Evolutionary conservation across 345 rosid species (phyloP), one percentile per base, ranked within the genome.

Genomic region (Salix udensis): DNA sequence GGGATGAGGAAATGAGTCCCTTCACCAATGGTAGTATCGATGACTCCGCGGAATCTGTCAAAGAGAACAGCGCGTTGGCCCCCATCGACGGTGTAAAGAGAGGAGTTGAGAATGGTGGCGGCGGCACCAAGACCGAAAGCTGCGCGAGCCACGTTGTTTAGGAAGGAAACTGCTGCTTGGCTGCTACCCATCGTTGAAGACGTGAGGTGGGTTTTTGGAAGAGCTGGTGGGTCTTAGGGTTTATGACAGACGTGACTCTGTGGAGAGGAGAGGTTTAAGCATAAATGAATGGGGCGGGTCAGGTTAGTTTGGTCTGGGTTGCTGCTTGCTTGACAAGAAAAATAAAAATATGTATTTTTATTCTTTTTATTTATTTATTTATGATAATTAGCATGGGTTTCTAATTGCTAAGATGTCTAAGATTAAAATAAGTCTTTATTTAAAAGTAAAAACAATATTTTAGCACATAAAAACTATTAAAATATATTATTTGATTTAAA

Each of bases 41-140:
- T 71, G 7, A 96, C 97, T 65, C 99, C 99, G 6, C 94, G 90
- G 82, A 94, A 78, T 61, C 99, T 89, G 82, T 94, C 99, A 81
- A 96, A 96, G 55, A 96, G 83, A 62, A 96, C 99, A 19, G 98
- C 99, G 69, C 98, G 87, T 71, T 94, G 86, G 70, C 99, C 99
- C 1, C 99, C 99, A 83, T 96, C 99, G 61, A 96, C 99, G 16
- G 97, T 94, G 89, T 89, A 96, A 68, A 96, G 88, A n/a, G 99
- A 91, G 21, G 95, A 28, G 68, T 85, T 92, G 44, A 89, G 65
- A 36, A 84, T 86, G 34, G 96, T 84, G 21, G 86, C 91, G 23
- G 92, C 91, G 6, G 89, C 87, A 16, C 99, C 99, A 0, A 94
- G 85, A 10, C 96, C 96, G 73, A 96, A 86, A 64, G 99, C 99